Conservation (phyloP, 768 basidiomycete species). For the Xanthoconium purpureum region DNA sequence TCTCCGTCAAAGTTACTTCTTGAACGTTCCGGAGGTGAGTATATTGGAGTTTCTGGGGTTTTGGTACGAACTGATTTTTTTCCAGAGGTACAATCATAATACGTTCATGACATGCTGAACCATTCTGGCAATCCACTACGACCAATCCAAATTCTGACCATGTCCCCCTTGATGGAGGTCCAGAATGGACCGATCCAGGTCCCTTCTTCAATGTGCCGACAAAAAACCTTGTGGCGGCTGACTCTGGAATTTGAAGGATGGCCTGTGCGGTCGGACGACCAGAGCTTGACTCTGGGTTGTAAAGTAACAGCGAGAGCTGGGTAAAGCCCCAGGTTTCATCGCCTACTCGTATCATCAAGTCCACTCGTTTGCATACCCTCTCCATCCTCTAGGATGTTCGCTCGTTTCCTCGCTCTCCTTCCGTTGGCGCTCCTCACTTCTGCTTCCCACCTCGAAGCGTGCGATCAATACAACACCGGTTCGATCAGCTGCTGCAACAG, state of each 20-base stretch:
- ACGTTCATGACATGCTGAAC: not conserved
- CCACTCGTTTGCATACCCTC: not conserved
- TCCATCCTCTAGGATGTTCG: conserved; percentile 4
- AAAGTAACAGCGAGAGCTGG: not conserved
- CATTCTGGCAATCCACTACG: not conserved
- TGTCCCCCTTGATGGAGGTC: too few relatives aligned
- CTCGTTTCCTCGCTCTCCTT: conserved; percentile 18
- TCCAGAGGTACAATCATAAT: not conserved
- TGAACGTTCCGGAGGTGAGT: not conserved
- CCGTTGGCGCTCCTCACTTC: conserved; percentile 13
- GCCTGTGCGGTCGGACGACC: not conserved
- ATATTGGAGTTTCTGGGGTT: not conserved
- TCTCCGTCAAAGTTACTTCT: too few relatives aligned
- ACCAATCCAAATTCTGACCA: not conserved
- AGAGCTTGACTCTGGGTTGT: not conserved
- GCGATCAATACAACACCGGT: conserved; percentile 14
- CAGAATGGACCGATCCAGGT: not conserved
- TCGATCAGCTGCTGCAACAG: conserved; percentile 11
- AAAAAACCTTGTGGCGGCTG: not conserved
- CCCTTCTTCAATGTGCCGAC: not conserved
- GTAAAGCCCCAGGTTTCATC: not conserved
- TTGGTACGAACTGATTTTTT: not conserved
- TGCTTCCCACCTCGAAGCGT: conserved; percentile 7
- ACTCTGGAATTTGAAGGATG: conserved; percentile 1
- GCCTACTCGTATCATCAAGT: not conserved